Base-by-base conservation (phyloP, 1,284 basidiomycete species). In the Golubevia pallescens region DNA sequence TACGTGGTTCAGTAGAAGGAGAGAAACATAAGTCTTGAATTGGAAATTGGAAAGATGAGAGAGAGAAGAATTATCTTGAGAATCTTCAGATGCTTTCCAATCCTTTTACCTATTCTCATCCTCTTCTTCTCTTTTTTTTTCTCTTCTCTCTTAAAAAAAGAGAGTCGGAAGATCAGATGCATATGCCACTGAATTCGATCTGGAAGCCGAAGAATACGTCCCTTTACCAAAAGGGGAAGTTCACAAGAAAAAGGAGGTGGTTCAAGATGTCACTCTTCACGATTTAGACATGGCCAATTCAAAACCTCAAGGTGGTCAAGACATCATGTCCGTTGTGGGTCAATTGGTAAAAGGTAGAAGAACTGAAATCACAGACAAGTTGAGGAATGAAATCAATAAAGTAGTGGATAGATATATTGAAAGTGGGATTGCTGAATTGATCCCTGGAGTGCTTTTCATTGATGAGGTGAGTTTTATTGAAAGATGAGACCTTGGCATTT, bases 251-350 rank as follows among this genome's bases (percentile, higher is more conserved):
- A 98, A 98, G 86, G 95, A 99, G 83, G 90, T 98, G 1, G 94
- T 99, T 3, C 97, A 98, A 86, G 96, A 98, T 75, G 93, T 99
- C 51, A 98, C 95, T 0, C 88, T 99, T 16, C 95, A 97, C 65
- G 96, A 99, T 85, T 89, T 99, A 55, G 96, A 99, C 85, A 93
- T 95, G 71, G 96, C 95, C 3, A 99, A 99, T 85, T 95, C 95
- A 13, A 91, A 94, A 57, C 96, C 96, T 5, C 93, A 94, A 77
- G 90, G 90, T 14, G 95, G 97, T 0, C 96, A 97, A 86, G 96
- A 98, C 81, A 97, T 99, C 85, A 97, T 98, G 95, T 93, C 92
- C 81, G 95, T 99, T 32, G 97, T 99, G 92, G 95, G 96, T 3
- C 96, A 95, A 84, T 89, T 99, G 7, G 93, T 97, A 74, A 97